Evolutionary conservation across 2,329 filamentous ascomycete genomes (phyloP).

Genomic region (Dactylellina cionopaga): DNA sequence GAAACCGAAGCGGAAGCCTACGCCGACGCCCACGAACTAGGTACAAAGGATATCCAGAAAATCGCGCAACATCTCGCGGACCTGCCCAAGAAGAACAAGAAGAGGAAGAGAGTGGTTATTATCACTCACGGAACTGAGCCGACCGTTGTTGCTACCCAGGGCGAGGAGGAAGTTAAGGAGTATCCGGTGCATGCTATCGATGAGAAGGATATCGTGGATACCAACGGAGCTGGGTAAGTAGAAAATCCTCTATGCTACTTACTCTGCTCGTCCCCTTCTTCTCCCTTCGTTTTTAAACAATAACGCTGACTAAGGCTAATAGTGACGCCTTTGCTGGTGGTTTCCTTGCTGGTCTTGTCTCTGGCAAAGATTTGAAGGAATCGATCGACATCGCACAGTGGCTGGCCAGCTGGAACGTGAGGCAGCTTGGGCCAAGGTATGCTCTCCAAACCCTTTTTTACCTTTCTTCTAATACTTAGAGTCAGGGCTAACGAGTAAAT

Average conservation of each 20-base stretch:
- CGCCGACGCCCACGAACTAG: slow-evolving; percentile 80
- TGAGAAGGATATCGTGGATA: slow-evolving; percentile 85
- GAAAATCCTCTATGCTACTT: not conserved
- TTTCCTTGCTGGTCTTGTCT: slow-evolving; percentile 86
- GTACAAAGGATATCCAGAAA: slow-evolving; percentile 78
- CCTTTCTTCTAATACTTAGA: not conserved
- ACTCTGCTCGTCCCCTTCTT: not conserved
- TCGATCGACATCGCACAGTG: slow-evolving; percentile 93
- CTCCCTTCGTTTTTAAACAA: not conserved
- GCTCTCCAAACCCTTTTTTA: slow-evolving; percentile 58
- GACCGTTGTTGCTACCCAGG: slow-evolving; percentile 83
- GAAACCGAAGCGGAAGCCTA: slow-evolving; percentile 93
- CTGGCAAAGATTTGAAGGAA: slow-evolving; percentile 81
- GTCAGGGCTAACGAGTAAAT: too few species aligned
- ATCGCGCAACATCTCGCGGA: slow-evolving; percentile 87
- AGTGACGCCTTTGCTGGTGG: slow-evolving; percentile 96
- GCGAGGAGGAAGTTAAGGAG: slow-evolving; percentile 72
- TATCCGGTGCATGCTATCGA: slow-evolving; percentile 84
- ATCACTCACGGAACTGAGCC: slow-evolving; percentile 94
- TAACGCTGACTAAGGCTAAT: not conserved
- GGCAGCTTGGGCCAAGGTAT: slow-evolving; percentile 95
- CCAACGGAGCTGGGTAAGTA: slow-evolving; percentile 84
- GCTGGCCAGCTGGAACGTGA: slow-evolving; percentile 92
- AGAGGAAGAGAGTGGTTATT: slow-evolving; percentile 85
- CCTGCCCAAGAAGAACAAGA: slow-evolving; percentile 88